Base-by-base conservation (phyloP, 1,139 yeast species). In the Yamadazyma kanchanaburiensis region DNA sequence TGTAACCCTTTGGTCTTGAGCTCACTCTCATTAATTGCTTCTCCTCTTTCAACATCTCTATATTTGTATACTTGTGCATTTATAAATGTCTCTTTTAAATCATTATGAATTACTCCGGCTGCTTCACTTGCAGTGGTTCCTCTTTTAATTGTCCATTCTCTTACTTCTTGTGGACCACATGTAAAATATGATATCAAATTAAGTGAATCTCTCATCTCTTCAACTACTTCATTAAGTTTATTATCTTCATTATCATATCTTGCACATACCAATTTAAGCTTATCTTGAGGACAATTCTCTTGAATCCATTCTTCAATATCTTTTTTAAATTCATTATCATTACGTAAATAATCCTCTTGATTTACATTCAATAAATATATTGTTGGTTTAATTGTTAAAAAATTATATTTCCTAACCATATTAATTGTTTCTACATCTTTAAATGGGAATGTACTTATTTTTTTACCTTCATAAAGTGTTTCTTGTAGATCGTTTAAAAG, bases 51-150 rank as follows among this genome's bases (percentile, higher is more conserved):
- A 24, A 81, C 46, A 51, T 94, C 97, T 8, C 70, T 70, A 64
- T 78, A 89, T 54, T 87, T 89, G 63, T 86, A 86, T 37, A 91
- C 88, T 51, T 88, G 84, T 6, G 95, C 95, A 44, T 77, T 74
- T 37, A 89, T 80, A 51, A 89, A 89, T 2, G 95, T 84, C 49
- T 80, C 76, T 60, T 82, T 82, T 37, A 88, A 64, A 55, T 88
- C 96, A 6, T 89, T 82, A 56, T 91, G 97, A 40, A 89, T 89
- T 22, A 86, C 82, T 15, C 95, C 95, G 0, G 97, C 97, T 1
- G 96, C 96, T 40, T 86, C 86, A 11, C 94, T 94, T 7, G 95
- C 95, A 28, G 77, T 70, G 21, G 86, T 78, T 19, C 89, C 86
- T 43, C 70, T 63, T 42, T 94, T 70, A 28, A 89, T 69, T 9